Conservation (phyloP, 768 basidiomycete species). For the Termitomyces sp. region DNA sequence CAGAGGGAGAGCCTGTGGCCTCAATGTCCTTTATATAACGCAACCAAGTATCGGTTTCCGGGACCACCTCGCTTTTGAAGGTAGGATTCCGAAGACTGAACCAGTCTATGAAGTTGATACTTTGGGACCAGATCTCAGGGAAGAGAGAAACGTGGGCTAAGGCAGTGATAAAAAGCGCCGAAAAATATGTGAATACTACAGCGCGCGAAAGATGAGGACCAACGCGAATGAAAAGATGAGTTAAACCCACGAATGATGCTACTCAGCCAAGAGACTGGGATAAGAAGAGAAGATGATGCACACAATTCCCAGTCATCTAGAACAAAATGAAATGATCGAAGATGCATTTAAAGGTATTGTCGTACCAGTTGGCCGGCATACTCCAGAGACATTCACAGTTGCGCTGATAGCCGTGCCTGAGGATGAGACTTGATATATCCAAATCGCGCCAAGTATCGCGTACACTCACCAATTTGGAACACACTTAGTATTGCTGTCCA, state of each 20-base stretch:
- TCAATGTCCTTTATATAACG: slow-evolving; percentile 20
- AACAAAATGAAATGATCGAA: slow-evolving; percentile 5
- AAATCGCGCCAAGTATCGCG: background rate
- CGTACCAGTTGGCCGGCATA: slow-evolving; percentile 28
- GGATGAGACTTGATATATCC: background rate
- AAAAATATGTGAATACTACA: slow-evolving; percentile 49
- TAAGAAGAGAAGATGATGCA: slow-evolving; percentile 41
- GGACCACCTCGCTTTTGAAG: background rate
- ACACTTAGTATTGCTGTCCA: slow-evolving; percentile 48
- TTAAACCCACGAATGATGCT: slow-evolving; percentile 37
- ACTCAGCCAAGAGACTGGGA: slow-evolving; percentile 43
- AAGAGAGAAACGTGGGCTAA: slow-evolving; percentile 37
- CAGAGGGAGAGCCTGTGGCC: slow-evolving; percentile 1
- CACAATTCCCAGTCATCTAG: slow-evolving; percentile 38
- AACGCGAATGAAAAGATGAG: background rate
- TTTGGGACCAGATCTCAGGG: slow-evolving; percentile 47
- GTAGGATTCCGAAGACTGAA: slow-evolving; percentile 26
- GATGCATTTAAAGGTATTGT: background rate
- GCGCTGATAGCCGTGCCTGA: slow-evolving; percentile 45
- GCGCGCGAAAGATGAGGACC: background rate
- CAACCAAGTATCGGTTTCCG: slow-evolving; percentile 6
- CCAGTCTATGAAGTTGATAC: slow-evolving; percentile 54
- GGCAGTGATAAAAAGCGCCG: slow-evolving; percentile 42
- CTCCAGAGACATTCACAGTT: slow-evolving; percentile 36
- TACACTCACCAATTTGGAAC: slow-evolving; percentile 45